Evolutionary conservation across 1,284 basidiomycete genomes (phyloP), one percentile per base, ranked within the genome.

Genomic region (Xanthoconium separans): DNA sequence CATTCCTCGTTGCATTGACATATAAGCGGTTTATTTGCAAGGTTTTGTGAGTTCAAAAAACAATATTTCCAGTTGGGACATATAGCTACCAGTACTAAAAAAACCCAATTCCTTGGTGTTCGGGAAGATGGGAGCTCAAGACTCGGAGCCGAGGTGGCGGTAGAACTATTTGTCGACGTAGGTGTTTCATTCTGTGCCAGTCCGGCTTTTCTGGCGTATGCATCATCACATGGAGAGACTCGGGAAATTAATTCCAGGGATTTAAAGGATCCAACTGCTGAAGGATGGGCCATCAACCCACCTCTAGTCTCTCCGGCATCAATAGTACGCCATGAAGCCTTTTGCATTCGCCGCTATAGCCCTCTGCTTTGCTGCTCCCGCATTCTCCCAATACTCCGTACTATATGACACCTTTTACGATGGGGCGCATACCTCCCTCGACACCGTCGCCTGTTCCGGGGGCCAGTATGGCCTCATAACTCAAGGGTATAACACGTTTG

Each of bases 401-500:
- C 41, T 51, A 13, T 61, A 63, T 42, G 47, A 66, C 34, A 31
- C 47, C 20, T 0, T 30, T n/a, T 84, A 81, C 61, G 79, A 80
- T 65, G 5, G 13, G 53, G 67, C 11, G 36, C 55, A 48, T 1
- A 55, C 51, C 16, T 70, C 72, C 22, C 70, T 82, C 40, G 27
- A 46, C 56, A 65, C 47, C 24, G 75, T 80, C 53, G 72, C 77
- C 18, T 84, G 82, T 66, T 81, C 80, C 2, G 74, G 77, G 54
- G 80, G 79, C 8, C 50, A 60, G 44, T 27, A 62, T 37, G 70
- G 68, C 41, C 70, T 83, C 22, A 40, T 74, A 44, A 74, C 73
- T 27, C 64, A 65, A 18, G 73, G 74, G 16, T 81, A 67, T 60
- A 66, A 64, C 13, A 80, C 73, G 33, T 77, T 81, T 57, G 66